Evolutionary conservation across 208 protist genomes (phyloP).

Genomic region (Trypanosomatidae sp.): DNA sequence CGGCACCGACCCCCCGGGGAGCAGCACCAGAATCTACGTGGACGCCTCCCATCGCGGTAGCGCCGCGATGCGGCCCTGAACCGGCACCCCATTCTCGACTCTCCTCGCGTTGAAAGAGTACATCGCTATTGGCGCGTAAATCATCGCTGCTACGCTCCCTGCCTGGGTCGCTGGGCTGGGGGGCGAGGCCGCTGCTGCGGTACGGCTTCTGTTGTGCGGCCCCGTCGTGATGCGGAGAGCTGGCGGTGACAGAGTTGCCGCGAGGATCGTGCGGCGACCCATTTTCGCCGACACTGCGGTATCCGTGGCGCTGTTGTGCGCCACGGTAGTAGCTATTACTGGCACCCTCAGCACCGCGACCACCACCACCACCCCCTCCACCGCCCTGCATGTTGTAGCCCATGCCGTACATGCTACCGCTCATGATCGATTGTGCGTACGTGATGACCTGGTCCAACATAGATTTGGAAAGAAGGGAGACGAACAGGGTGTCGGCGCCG

Average conservation of each 20-base stretch:
- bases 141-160: constrained; percentile 27
- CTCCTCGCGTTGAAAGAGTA: constrained; percentile 22
- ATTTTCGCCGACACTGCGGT: constrained; percentile 9
- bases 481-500: constrained; percentile 41
- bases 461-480: constrained; percentile 37
- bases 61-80: constrained; percentile 7
- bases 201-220: constrained; percentile 16
- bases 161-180: constrained; percentile 2
- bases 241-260: constrained; percentile 2
- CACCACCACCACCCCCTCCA: constrained; percentile 12
- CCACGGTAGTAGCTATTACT: constrained; percentile 19
- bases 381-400: constrained; percentile 9
- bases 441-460: constrained; percentile 45
- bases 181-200: constrained; percentile 16
- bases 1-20: background rate
- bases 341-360: constrained; percentile 2
- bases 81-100: constrained; percentile 14
- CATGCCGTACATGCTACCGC: constrained; percentile 19
- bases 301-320: constrained; percentile 18
- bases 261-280: constrained; percentile 17
- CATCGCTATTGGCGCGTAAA: constrained; percentile 12
- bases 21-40: constrained; percentile 5
- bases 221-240: constrained; percentile 15
- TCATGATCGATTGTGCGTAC: constrained; percentile 36
- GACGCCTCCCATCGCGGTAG: background rate